Evolutionary conservation across 208 protist genomes (phyloP).

Genomic region (Crithidia acanthocephali): DNA sequence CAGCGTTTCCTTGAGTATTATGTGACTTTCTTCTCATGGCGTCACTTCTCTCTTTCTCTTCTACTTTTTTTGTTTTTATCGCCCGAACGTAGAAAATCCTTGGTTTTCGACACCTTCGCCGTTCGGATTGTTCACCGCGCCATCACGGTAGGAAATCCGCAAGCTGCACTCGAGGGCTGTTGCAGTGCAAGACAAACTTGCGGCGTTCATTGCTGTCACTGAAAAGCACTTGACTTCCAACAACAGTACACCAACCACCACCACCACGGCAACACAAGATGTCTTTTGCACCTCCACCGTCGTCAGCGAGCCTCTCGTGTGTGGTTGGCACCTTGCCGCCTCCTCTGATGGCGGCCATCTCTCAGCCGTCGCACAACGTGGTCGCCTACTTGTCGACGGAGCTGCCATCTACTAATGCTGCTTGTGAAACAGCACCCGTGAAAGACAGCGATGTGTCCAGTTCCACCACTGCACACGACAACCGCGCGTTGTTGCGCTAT

Average conservation of each 20-base stretch:
- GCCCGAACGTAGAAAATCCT: too few species aligned
- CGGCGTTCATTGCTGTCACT: too few species aligned
- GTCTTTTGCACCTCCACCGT: too few species aligned
- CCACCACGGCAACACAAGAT: too few species aligned
- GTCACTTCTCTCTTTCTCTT: conserved; percentile 1
- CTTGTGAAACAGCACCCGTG: neutral
- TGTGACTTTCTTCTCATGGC: neutral
- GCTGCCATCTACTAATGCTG: neutral
- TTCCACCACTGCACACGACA: too few species aligned
- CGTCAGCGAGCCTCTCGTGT: neutral
- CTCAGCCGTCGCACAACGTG: neutral
- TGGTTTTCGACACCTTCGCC: neutral
- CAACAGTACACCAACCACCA: too few species aligned
- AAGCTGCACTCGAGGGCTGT: too few species aligned
- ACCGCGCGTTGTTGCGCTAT: neutral
- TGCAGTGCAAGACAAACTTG: too few species aligned
- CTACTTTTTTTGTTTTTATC: neutral
- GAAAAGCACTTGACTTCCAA: too few species aligned
- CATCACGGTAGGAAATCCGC: too few species aligned
- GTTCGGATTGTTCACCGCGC: too few species aligned
- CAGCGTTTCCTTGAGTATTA: neutral
- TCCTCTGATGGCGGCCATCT: neutral
- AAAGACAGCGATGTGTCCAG: neutral
- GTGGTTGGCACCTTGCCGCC: conserved; percentile 16
- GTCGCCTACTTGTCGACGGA: conserved; percentile 3